Percentiles rank a stretch among this genome's conserved stretches.
These are phyloP conservation scores for Straminergon stramineum DNA, from an alignment of 225 moss, liverwort and hornwort genomes.

Conservation along the genomic window DNA sequence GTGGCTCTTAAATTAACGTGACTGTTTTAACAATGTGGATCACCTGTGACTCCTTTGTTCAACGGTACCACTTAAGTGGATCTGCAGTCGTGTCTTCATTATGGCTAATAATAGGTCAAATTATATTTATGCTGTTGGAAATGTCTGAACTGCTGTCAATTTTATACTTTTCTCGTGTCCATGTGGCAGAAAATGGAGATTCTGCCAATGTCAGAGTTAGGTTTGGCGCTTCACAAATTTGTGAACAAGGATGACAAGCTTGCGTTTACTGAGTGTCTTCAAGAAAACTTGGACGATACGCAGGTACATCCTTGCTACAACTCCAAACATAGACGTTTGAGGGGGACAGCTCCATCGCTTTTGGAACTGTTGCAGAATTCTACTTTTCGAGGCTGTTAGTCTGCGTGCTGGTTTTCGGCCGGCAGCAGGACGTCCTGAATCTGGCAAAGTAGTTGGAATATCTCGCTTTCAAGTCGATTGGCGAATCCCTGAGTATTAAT, in stretches of 20 bases:
- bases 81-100: not conserved
- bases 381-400: not conserved
- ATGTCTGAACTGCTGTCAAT: not conserved
- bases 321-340: not conserved
- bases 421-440: not conserved
- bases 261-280: slow-evolving; percentile 82
- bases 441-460: not conserved
- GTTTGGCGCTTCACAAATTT: slow-evolving; percentile 89
- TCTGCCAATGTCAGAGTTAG: slow-evolving; percentile 80
- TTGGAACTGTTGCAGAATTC: not conserved
- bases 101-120: not conserved
- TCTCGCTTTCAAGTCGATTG: not conserved
- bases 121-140: not conserved
- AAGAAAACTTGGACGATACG: slow-evolving; percentile 82
- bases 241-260: slow-evolving; percentile 98
- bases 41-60: not conserved
- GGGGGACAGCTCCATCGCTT: not conserved
- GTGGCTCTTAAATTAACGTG: not conserved
- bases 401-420: not conserved
- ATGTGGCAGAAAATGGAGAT: slow-evolving; percentile 92
- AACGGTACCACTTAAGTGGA: not conserved
- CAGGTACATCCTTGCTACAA: slow-evolving; percentile 37
- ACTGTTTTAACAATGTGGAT: not conserved
- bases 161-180: not conserved
- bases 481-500: not conserved